phyloP scores from a whole-genome alignment of 2,329 filamentous ascomycete genomes.

The Hypoxylon sp. region DNA sequence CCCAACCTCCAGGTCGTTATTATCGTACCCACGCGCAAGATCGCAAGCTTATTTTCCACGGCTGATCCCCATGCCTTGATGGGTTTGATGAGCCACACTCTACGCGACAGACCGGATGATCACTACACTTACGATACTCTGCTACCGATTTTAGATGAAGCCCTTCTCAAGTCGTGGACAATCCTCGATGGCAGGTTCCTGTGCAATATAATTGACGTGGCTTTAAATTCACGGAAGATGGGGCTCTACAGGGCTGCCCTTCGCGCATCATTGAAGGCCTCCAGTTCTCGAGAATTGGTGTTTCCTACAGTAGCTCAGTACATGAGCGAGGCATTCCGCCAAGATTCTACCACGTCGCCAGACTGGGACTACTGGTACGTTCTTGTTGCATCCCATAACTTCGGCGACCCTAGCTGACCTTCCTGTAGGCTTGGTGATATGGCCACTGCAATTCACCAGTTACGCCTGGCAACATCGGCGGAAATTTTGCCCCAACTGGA shows the following conservation, averaged over 20 bases:
- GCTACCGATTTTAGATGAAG: background rate
- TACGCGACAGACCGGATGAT: background rate
- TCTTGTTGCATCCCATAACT: background rate
- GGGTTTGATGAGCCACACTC: background rate
- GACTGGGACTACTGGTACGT: slow-evolving; percentile 23
- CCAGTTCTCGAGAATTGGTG: background rate
- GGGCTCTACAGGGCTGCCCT: background rate
- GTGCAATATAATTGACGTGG: background rate
- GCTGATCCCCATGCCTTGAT: background rate
- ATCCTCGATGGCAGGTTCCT: background rate
- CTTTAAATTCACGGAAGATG: background rate
- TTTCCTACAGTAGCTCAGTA: slow-evolving; percentile 2
- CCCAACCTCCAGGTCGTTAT: slow-evolving; percentile 14
- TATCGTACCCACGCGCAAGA: slow-evolving; percentile 13
- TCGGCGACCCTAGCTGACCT: slow-evolving; percentile 1
- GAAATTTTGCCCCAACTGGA: slow-evolving; percentile 1
- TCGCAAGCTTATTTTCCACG: background rate
- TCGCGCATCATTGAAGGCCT: background rate
- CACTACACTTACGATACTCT: background rate
- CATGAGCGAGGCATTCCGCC: background rate
- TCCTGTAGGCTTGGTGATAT: slow-evolving; percentile 11
- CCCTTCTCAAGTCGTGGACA: background rate
- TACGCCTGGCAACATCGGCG: background rate
- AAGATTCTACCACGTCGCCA: background rate
- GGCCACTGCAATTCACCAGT: background rate